Conservation (phyloP, 257 asterid species). For the Lithospermum erythrorhizon region DNA sequence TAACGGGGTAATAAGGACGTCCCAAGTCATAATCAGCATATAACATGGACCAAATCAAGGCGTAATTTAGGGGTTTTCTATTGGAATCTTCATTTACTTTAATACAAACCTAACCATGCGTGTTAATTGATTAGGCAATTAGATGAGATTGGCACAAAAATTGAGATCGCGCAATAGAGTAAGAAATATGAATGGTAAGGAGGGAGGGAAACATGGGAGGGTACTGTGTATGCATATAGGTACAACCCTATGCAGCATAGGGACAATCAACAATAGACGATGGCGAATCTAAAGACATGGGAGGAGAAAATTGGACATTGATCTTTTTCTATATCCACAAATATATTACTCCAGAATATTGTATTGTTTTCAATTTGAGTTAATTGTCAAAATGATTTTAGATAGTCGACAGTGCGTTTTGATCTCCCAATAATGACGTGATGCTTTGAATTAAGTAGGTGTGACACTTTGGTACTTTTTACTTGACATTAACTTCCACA, state of each 20-base stretch:
- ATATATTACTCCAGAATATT: too few species aligned
- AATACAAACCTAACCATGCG: background rate
- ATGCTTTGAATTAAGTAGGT: too few species aligned
- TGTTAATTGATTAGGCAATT: background rate
- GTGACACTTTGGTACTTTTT: too few species aligned
- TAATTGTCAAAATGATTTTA: too few species aligned
- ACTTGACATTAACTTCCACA: too few species aligned
- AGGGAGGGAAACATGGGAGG: constrained; percentile 42
- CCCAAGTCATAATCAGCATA: constrained; percentile 1
- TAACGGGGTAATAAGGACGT: constrained; percentile 6
- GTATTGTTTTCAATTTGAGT: too few species aligned
- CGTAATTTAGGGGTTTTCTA: constrained; percentile 32
- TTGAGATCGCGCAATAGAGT: constrained; percentile 5
- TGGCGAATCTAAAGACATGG: background rate
- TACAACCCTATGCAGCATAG: constrained; percentile 2
- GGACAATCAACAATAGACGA: background rate
- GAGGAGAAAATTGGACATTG: too few species aligned
- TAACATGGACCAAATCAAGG: constrained; percentile 27
- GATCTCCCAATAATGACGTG: too few species aligned
- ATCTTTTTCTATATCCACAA: too few species aligned
- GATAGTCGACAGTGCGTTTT: too few species aligned
- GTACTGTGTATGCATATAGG: constrained; percentile 11
- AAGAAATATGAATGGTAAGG: constrained; percentile 12
- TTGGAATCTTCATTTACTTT: constrained; percentile 14
- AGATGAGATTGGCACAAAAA: constrained; percentile 6